Evolutionary conservation across 306 rosid species (phyloP).

Genomic region (Begonia peltatifolia): DNA sequence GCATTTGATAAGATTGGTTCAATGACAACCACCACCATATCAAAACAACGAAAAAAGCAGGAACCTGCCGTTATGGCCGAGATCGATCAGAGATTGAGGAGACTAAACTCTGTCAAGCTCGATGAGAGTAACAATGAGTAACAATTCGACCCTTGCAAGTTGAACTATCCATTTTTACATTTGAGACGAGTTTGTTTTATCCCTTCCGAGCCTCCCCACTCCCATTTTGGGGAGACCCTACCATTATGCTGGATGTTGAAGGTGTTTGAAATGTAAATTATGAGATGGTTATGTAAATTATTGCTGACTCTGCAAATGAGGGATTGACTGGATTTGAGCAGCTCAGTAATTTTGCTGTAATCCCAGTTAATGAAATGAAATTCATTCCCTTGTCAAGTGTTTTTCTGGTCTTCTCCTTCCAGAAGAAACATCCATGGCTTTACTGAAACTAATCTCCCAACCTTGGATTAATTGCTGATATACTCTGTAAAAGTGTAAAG

Average conservation of each 20-base stretch:
- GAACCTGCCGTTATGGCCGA: slow-evolving; percentile 97
- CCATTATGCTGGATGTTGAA: slow-evolving; percentile 29
- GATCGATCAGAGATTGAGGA: slow-evolving; percentile 74
- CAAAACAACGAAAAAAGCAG: slow-evolving; percentile 92
- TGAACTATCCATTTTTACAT: too few relatives aligned
- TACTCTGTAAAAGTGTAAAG: too few relatives aligned
- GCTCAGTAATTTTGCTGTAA: slow-evolving; percentile 18
- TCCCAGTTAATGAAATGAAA: slow-evolving; percentile 3
- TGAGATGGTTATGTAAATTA: slow-evolving; percentile 5
- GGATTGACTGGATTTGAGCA: slow-evolving; percentile 14
- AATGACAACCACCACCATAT: slow-evolving; percentile 80
- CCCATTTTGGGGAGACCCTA: too few relatives aligned
- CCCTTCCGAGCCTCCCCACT: too few relatives aligned
- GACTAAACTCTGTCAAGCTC: slow-evolving; percentile 50
- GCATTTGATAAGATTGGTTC: slow-evolving; percentile 92
- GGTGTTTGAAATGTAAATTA: slow-evolving; percentile 47
- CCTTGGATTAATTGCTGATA: too few relatives aligned
- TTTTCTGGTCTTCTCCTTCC: not conserved
- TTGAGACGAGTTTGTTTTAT: too few relatives aligned
- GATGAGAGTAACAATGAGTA: slow-evolving; percentile 17
- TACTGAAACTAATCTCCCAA: too few relatives aligned
- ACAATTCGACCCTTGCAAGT: too few relatives aligned
- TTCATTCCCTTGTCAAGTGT: not conserved
- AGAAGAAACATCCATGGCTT: too few relatives aligned
- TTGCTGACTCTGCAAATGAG: slow-evolving; percentile 16